Evolutionary conservation across 2,329 filamentous ascomycete genomes (phyloP).

Genomic region (Neocucurbitaria cava): DNA sequence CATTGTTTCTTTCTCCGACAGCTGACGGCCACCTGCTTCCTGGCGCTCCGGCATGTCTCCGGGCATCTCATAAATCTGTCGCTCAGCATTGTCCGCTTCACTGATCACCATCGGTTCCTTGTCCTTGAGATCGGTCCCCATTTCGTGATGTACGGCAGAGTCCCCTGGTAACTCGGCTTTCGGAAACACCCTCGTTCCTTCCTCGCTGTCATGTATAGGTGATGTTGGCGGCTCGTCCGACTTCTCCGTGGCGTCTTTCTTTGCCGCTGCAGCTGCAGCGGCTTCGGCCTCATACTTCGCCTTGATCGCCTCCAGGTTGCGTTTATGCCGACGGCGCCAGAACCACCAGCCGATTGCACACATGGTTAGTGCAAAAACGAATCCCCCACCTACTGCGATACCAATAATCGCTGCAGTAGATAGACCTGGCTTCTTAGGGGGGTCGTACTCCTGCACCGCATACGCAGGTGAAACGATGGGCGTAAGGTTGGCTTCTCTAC

Average conservation of each 20-base stretch:
- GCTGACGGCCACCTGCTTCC: constrained; percentile 55
- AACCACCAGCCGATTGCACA: constrained; percentile 44
- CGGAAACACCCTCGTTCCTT: constrained; percentile 47
- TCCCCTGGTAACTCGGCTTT: constrained; percentile 54
- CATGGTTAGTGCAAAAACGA: constrained; percentile 42
- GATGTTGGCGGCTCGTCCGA: constrained; percentile 33
- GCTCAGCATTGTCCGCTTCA: constrained; percentile 48
- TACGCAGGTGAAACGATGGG: constrained; percentile 44
- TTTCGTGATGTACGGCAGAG: constrained; percentile 31
- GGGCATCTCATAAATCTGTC: constrained; percentile 57
- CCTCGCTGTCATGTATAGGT: constrained; percentile 26
- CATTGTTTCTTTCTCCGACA: constrained; percentile 59
- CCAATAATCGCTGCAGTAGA: constrained; percentile 52
- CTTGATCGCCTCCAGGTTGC: constrained; percentile 27
- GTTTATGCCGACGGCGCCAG: constrained; percentile 38
- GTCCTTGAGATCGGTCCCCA: constrained; percentile 23
- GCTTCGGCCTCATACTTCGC: constrained; percentile 33
- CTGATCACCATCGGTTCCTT: constrained; percentile 20
- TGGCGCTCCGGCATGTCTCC: constrained; percentile 63
- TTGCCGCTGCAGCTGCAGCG: constrained; percentile 24
- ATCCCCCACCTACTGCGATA: constrained; percentile 51
- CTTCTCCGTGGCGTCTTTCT: constrained; percentile 25
- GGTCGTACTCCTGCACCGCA: constrained; percentile 4
- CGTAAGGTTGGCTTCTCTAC: constrained; percentile 33
- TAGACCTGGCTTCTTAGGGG: constrained; percentile 11